Evolutionary conservation across 345 rosid species (phyloP).

Genomic region (Corymbia maculata): DNA sequence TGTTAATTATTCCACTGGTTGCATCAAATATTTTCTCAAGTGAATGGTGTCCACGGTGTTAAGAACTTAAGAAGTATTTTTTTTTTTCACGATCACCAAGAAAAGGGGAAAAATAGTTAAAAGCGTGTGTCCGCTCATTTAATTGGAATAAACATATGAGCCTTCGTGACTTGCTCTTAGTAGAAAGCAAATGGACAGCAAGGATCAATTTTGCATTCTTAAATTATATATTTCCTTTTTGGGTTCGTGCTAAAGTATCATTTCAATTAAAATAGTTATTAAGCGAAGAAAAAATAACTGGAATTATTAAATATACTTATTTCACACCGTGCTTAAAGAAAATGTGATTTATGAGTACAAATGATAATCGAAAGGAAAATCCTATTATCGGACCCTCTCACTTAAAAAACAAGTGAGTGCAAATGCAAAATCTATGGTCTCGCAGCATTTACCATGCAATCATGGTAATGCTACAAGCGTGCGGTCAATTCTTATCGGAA

Average conservation of each 20-base stretch:
- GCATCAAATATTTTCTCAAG: neutral
- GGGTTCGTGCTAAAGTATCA: neutral
- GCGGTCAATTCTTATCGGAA: neutral
- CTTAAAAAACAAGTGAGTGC: neutral
- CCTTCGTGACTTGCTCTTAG: neutral
- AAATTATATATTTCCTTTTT: neutral
- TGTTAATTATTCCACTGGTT: neutral
- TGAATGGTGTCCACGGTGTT: neutral
- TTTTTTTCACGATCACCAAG: neutral
- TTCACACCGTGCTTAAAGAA: neutral
- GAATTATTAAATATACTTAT: neutral
- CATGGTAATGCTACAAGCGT: neutral
- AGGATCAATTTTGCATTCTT: neutral
- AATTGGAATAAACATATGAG: rapidly evolving
- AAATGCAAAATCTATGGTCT: neutral
- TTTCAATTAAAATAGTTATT: neutral
- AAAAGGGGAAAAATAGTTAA: neutral
- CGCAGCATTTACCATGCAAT: neutral
- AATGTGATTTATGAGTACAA: neutral
- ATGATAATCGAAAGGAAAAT: neutral
- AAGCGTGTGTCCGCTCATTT: neutral
- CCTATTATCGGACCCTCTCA: neutral
- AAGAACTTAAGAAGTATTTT: neutral
- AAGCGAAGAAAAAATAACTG: neutral
- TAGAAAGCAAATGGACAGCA: neutral